Conservation (phyloP, 1,139 yeast species). For the Geotrichum europaeum region DNA sequence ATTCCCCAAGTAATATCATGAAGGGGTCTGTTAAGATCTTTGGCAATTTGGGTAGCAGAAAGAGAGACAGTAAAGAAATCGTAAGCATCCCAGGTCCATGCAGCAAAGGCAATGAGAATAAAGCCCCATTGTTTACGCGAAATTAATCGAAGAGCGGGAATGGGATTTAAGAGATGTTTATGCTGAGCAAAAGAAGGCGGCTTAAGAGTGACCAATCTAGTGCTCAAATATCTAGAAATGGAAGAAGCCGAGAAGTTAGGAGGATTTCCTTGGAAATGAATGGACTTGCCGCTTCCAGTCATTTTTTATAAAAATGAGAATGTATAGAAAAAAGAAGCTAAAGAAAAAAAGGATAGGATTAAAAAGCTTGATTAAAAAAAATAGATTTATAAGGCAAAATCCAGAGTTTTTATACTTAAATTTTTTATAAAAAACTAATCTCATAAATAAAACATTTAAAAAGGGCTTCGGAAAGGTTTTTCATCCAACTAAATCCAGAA, state of each 20-base stretch:
- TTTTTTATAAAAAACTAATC: neutral
- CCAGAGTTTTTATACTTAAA: neutral
- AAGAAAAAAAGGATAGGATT: neutral
- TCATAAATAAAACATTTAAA: neutral
- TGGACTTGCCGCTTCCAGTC: neutral
- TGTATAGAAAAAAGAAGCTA: neutral
- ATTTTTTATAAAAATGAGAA: neutral
- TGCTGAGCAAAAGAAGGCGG: slow-evolving; percentile 35
- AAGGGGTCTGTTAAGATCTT: slow-evolving; percentile 44
- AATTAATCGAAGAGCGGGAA: slow-evolving; percentile 46
- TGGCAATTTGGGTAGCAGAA: slow-evolving; percentile 52
- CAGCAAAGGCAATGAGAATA: slow-evolving; percentile 56
- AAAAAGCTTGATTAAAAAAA: neutral
- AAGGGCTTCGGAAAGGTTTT: neutral
- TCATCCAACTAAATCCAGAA: neutral
- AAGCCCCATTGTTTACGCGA: slow-evolving; percentile 51
- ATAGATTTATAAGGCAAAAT: neutral
- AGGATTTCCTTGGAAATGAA: neutral
- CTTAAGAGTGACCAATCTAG: slow-evolving; percentile 39
- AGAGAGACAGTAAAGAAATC: slow-evolving; percentile 70
- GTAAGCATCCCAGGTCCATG: slow-evolving; percentile 78
- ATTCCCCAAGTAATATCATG: slow-evolving; percentile 72
- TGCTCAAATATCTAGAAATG: no score
- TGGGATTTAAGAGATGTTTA: slow-evolving; percentile 43
- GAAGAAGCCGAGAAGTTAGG: neutral